Evolutionary conservation across 1,139 yeast species (phyloP), one percentile per base, ranked within the genome.

Genomic region (Torulaspora pretoriensis): DNA sequence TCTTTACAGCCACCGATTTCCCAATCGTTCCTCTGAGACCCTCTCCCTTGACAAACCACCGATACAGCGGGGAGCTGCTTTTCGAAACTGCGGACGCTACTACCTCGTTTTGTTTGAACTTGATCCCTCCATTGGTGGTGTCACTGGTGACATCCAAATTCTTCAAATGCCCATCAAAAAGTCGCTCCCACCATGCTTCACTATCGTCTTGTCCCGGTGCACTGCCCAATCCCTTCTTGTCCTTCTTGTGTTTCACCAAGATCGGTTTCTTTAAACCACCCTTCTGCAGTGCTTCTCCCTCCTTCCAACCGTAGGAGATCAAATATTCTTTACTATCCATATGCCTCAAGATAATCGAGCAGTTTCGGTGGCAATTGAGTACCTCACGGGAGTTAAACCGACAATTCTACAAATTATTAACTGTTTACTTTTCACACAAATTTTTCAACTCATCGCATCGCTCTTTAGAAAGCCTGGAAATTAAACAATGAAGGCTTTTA

Each of bases 161-260:
- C 61, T 87, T 87, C 52, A 92, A 74, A 57, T 89, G 96, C 1
- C 96, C 96, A 65, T 92, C 97, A 68, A 92, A 92, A 38, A 90
- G 71, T 54, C 84, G 75, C 55, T 92, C 97, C 98, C 98, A 92
- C 98, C 98, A 92, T 42, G 87, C 83, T 58, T 89, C 97, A 32
- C 65, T 53, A 16, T 83, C 81, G 50, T 77, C 83, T 6, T 56
- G 56, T 23, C 66, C 66, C 8, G 63, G 61, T 3, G 69, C 69
- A 35, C 62, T 57, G 4, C 71, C 72, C 35, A 92, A 72, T 3
- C 98, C 98, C 60, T 88, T 88, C 47, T 81, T 83, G 61, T 92
- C 97, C 55, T 81, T 81, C 68, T 92, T 89, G 60, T 92, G 97
- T 55, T 83, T 83, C 38, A 92, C 96, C 50, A 92, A 68, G 40